These are phyloP conservation scores for Alliaria petiolata DNA, from an alignment of 345 rosid species.

Conservation along the genomic window DNA sequence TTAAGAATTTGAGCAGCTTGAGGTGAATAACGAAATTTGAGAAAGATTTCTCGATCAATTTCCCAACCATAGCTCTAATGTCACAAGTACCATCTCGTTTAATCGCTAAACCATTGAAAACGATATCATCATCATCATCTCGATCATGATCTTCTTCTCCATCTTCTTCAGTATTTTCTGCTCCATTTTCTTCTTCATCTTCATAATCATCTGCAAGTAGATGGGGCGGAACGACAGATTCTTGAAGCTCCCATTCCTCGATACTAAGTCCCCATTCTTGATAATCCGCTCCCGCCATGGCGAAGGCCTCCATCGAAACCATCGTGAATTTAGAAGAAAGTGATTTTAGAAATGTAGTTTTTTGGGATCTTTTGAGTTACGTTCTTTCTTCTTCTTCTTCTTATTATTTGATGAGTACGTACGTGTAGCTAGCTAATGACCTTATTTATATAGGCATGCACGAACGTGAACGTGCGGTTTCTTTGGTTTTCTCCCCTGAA, in stretches of 20 bases:
- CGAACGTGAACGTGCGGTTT: neutral
- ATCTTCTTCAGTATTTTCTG: neutral
- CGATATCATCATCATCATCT: conserved; percentile 3
- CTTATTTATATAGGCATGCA: conserved; percentile 9
- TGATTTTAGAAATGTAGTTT: neutral
- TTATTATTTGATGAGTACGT: conserved; percentile 13
- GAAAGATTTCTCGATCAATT: neutral
- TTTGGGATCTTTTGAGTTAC: neutral
- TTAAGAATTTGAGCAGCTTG: conserved; percentile 7
- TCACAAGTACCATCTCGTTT: conserved; percentile 2
- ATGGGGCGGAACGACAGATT: conserved; percentile 27
- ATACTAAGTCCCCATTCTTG: conserved; percentile 31
- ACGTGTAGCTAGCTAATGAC: conserved; percentile 11
- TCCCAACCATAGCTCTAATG: neutral
- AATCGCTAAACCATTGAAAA: neutral
- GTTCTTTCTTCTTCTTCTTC: neutral
- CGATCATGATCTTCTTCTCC: neutral
- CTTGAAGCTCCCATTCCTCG: conserved; percentile 39
- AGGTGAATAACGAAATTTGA: conserved; percentile 10
- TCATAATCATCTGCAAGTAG: conserved; percentile 26
- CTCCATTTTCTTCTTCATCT: conserved; percentile 15
- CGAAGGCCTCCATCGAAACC: conserved; percentile 43
- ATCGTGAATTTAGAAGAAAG: neutral
- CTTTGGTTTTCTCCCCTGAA: neutral
- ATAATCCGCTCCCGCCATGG: conserved; percentile 43